These are phyloP conservation scores for Piper longum DNA, from an alignment of 164 flowering plant genomes.

Conservation along the genomic window DNA sequence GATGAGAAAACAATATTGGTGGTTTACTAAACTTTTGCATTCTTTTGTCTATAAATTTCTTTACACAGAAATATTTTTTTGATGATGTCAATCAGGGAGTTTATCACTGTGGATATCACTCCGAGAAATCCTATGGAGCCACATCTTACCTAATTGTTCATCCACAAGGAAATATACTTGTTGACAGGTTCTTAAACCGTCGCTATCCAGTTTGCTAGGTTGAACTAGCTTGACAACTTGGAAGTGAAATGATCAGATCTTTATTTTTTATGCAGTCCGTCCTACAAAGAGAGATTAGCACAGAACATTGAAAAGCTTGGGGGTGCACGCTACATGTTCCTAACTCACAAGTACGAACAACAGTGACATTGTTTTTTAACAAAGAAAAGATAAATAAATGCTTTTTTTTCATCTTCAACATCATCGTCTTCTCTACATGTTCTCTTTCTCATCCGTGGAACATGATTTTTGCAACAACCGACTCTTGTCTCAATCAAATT, in stretches of 20 bases:
- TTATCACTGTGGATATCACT: constrained; percentile 52
- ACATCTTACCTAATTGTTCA: constrained; percentile 43
- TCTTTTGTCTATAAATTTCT: neutral
- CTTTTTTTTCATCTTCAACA: neutral
- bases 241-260: neutral
- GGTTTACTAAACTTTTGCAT: neutral
- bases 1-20: constrained; percentile 38
- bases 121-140: constrained; percentile 43
- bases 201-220: neutral
- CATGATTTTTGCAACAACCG: no score
- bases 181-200: constrained; percentile 32
- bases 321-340: constrained; percentile 52
- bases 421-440: no score
- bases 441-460: no score
- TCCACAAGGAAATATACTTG: constrained; percentile 50
- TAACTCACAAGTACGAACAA: constrained; percentile 38
- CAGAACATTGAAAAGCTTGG: constrained; percentile 37
- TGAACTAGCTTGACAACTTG: neutral
- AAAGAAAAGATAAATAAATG: neutral
- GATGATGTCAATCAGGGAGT: constrained; percentile 33
- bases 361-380: neutral
- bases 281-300: constrained; percentile 33
- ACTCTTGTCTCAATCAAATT: no score
- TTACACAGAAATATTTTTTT: neutral
- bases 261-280: constrained; percentile 28